phyloP scores from a whole-genome alignment of 345 rosid genomes.

The Draba incana region DNA sequence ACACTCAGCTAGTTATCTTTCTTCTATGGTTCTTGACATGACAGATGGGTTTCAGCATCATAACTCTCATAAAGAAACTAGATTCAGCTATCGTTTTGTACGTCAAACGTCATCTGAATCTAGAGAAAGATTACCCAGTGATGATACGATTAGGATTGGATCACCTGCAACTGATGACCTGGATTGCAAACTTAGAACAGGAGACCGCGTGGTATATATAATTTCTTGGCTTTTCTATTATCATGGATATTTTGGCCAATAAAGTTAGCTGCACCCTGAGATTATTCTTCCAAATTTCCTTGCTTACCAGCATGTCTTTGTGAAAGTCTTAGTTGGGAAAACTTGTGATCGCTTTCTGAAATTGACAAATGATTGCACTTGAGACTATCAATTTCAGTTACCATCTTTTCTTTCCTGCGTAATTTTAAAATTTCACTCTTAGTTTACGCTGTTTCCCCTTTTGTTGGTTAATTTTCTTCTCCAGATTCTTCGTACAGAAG shows the following conservation, averaged over 20 bases:
- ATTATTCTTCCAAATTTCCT: constrained; percentile 14
- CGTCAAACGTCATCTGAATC: constrained; percentile 46
- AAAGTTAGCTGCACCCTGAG: constrained; percentile 5
- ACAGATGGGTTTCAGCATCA: constrained; percentile 48
- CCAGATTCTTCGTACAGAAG: constrained; percentile 76
- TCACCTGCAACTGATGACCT: constrained; percentile 50
- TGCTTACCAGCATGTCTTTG: constrained; percentile 28
- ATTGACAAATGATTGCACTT: constrained; percentile 22
- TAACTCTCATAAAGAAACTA: constrained; percentile 53
- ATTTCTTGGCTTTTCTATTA: constrained; percentile 24
- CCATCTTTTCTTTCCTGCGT: constrained; percentile 17
- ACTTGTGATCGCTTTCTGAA: constrained; percentile 4
- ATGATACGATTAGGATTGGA: constrained; percentile 41
- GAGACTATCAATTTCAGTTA: constrained; percentile 1
- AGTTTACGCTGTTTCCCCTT: constrained; percentile 17
- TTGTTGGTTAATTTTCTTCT: constrained; percentile 10
- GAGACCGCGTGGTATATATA: constrained; percentile 83
- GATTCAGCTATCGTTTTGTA: constrained; percentile 77
- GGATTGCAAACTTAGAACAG: constrained; percentile 66
- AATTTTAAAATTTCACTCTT: background rate
- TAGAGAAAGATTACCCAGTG: constrained; percentile 40
- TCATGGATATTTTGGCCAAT: constrained; percentile 23
- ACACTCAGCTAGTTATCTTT: constrained; percentile 52
- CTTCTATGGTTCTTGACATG: constrained; percentile 80
- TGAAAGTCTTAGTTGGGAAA: constrained; percentile 17